These are phyloP conservation scores for Phialophora macrospora DNA, from an alignment of 2,329 filamentous ascomycete genomes.

Conservation along the genomic window DNA sequence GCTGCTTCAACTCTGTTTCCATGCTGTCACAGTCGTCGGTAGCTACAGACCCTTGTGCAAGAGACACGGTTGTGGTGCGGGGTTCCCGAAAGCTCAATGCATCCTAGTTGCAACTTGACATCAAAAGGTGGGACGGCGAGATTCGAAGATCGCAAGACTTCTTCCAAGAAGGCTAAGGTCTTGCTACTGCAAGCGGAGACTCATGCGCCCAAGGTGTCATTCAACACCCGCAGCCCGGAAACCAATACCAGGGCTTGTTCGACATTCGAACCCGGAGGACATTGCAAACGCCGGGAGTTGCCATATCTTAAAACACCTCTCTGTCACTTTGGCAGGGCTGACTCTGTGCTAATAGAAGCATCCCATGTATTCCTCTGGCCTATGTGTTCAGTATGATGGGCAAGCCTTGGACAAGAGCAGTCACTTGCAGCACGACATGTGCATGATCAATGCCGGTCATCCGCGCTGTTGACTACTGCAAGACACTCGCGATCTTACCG, in stretches of 20 bases:
- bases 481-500: conserved; percentile 16
- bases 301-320: conserved; percentile 4
- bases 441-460: conserved; percentile 19
- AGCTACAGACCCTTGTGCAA: background rate
- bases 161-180: background rate
- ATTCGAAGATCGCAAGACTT: background rate
- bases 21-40: background rate
- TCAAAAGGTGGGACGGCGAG: background rate
- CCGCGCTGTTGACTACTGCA: conserved; percentile 22
- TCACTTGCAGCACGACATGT: conserved; percentile 8
- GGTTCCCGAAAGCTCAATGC: background rate
- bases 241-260: background rate
- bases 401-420: background rate
- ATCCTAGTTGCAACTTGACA: background rate
- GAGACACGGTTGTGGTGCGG: background rate
- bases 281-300: background rate
- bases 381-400: background rate
- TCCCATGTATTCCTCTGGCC: background rate
- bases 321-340: background rate
- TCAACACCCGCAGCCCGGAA: background rate
- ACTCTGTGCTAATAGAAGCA: background rate
- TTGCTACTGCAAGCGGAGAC: background rate
- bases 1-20: background rate
- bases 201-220: background rate
- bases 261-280: background rate